phyloP scores from a whole-genome alignment of 2,329 filamentous ascomycete genomes.

The Karstenula rhodostoma region DNA sequence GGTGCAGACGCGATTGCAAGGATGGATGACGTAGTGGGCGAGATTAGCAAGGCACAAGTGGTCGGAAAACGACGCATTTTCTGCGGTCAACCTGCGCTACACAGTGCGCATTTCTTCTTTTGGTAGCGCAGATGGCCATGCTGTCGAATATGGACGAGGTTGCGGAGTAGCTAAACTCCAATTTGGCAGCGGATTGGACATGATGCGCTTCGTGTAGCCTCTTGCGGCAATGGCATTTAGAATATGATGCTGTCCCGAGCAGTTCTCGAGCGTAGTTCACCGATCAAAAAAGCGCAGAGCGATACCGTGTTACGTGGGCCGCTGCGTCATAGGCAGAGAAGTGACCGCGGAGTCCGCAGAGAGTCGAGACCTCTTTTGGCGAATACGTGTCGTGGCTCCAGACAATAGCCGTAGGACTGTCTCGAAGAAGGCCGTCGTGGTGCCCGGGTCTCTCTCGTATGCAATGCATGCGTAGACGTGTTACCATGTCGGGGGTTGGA shows the following conservation, averaged over 20 bases:
- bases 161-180: background rate
- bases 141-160: slow-evolving; percentile 6
- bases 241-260: background rate
- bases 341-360: background rate
- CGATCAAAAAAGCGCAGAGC: background rate
- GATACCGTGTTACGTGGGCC: background rate
- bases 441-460: background rate
- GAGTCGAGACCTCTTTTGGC: background rate
- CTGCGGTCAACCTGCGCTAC: slow-evolving; percentile 7
- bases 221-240: background rate
- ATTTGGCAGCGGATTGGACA: background rate
- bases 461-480: background rate
- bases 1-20: slow-evolving; percentile 26
- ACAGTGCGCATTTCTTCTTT: slow-evolving; percentile 13
- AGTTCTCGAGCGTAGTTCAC: too few species aligned
- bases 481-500: background rate
- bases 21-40: slow-evolving; percentile 35
- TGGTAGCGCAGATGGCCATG: background rate
- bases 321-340: background rate
- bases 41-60: slow-evolving; percentile 10
- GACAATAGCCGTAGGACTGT: background rate
- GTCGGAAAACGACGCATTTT: slow-evolving; percentile 14
- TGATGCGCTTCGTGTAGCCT: background rate
- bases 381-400: background rate
- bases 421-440: background rate